Evolutionary conservation across 805 yeast species (phyloP).

Genomic region (Teunomyces stri): DNA sequence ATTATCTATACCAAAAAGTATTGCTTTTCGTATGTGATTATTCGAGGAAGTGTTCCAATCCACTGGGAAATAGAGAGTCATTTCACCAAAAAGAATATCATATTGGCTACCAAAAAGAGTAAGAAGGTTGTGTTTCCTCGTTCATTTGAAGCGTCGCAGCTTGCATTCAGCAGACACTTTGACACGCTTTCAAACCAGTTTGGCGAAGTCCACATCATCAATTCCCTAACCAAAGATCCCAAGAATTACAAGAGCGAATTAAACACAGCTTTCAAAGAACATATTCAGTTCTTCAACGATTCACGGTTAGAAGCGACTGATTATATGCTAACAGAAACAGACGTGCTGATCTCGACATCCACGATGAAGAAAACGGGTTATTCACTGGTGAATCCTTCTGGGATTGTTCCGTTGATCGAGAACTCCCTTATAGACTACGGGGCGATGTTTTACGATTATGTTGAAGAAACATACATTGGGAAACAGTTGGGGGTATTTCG

Average conservation of each 20-base stretch:
- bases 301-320: constrained; percentile 12
- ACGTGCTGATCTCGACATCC: constrained; percentile 32
- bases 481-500: constrained; percentile 52
- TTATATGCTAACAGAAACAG: constrained; percentile 22
- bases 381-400: constrained; percentile 28
- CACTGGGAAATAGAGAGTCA: constrained; percentile 52
- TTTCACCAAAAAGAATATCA: constrained; percentile 30
- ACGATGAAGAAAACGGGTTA: constrained; percentile 36
- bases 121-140: constrained; percentile 46
- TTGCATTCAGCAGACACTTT: constrained; percentile 51
- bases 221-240: constrained; percentile 43
- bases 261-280: constrained; percentile 36
- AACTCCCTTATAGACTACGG: constrained; percentile 43
- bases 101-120: constrained; percentile 29
- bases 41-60: constrained; percentile 55
- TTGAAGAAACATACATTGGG: constrained; percentile 35
- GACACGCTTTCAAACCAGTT: constrained; percentile 46
- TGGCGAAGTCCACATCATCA: constrained; percentile 50
- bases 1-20: constrained; percentile 41
- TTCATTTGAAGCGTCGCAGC: constrained; percentile 53
- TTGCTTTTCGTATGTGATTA: constrained; percentile 44
- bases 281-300: constrained; percentile 31
- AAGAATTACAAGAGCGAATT: constrained; percentile 46
- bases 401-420: constrained; percentile 26
- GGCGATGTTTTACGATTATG: constrained; percentile 42